Evolutionary conservation across 2,329 filamentous ascomycete species (phyloP).

Genomic region (Lasiodiplodia hormozganensis): DNA sequence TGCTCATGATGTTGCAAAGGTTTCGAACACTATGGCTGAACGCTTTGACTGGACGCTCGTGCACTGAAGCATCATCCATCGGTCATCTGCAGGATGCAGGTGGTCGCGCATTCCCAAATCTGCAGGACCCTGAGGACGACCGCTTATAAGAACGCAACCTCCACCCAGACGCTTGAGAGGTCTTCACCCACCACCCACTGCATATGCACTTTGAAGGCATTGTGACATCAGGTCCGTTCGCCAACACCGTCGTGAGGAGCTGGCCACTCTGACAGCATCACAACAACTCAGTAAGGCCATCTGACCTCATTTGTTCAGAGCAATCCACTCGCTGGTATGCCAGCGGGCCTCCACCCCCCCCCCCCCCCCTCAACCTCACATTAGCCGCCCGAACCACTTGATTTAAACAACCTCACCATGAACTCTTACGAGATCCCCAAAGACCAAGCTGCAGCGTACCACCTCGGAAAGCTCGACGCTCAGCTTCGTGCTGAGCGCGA

Average conservation of each 20-base stretch:
- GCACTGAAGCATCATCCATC: too few relatives aligned
- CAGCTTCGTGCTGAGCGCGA: slow-evolving; percentile 6
- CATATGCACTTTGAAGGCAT: background rate
- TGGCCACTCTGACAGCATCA: background rate
- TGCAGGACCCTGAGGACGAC: background rate
- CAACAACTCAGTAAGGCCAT: background rate
- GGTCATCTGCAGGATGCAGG: background rate
- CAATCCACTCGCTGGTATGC: background rate
- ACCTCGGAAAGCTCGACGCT: slow-evolving; percentile 11
- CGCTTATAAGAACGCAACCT: background rate
- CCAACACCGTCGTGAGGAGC: background rate
- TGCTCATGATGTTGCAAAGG: background rate
- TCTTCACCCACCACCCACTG: background rate
- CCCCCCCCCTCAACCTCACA: background rate
- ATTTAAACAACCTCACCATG: background rate
- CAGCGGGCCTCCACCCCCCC: background rate
- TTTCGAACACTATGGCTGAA: background rate
- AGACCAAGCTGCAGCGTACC: background rate
- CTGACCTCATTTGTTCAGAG: background rate
- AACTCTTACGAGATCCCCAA: background rate
- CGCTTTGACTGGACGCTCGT: background rate
- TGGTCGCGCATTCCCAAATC: background rate
- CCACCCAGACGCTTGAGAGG: background rate
- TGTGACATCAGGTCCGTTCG: background rate
- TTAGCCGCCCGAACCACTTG: background rate